phyloP scores from a whole-genome alignment of 78 protist genomes.

The Pelomyxa schiedti region DNA sequence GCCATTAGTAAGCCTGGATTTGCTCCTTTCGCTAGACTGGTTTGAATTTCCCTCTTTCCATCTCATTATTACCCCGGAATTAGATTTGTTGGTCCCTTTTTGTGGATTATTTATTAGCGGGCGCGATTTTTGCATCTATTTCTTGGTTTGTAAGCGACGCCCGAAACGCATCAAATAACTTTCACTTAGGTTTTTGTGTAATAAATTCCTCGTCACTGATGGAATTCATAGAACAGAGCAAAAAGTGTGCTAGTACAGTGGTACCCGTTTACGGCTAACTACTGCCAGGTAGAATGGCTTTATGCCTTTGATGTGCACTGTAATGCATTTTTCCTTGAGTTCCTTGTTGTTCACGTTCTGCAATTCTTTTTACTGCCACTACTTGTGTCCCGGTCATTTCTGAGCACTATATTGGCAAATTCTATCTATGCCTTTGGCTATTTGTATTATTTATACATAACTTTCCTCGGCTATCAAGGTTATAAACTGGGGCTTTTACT shows the following conservation, averaged over 20 bases:
- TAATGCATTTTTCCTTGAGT: constrained; percentile 78
- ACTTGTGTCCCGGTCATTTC: constrained; percentile 21
- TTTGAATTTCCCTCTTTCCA: neutral
- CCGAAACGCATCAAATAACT: no score
- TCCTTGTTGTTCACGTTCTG: constrained; percentile 54
- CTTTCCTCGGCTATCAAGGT: constrained; percentile 82
- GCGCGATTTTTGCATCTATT: neutral
- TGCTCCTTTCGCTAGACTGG: neutral
- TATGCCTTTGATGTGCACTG: constrained; percentile 94
- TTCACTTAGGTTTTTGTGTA: no score
- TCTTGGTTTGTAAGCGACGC: neutral
- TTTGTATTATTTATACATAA: constrained; percentile 73
- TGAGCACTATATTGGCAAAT: constrained; percentile 51
- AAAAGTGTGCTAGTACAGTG: neutral
- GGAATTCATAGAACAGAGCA: constrained; percentile 17
- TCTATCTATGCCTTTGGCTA: constrained; percentile 58
- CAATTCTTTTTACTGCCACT: constrained; percentile 68
- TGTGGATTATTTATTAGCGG: neutral
- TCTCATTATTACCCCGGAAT: neutral
- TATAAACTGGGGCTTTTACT: no score
- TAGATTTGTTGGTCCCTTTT: neutral
- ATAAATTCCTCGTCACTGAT: constrained; percentile 12
- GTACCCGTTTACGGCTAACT: neutral
- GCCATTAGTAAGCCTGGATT: constrained; percentile 14
- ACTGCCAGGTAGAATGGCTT: constrained; percentile 70